These are phyloP conservation scores for Zalerion maritima DNA, from an alignment of 495 filamentous ascomycete species.

Conservation along the genomic window DNA sequence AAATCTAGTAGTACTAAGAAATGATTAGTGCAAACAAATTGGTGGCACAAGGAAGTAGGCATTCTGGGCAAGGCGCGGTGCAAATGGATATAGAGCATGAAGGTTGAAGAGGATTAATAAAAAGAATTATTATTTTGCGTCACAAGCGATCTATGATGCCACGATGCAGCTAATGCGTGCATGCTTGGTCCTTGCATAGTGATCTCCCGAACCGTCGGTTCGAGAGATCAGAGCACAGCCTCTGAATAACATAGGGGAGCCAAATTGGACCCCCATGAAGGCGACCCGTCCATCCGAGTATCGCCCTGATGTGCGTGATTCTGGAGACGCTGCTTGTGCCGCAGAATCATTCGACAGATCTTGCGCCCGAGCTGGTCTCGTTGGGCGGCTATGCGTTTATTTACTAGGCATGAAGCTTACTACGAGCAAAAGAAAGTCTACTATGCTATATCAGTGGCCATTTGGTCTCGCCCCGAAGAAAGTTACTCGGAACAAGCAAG, in stretches of 20 bases:
- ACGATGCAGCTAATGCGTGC: no score
- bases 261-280: constrained; percentile 8
- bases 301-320: constrained; percentile 3
- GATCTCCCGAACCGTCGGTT: no score
- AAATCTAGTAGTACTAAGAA: constrained; percentile 4
- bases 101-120: no score
- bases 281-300: constrained; percentile 6
- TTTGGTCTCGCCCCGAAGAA: constrained; percentile 9
- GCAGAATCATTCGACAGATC: constrained; percentile 2
- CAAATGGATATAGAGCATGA: no score
- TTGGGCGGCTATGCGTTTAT: not conserved
- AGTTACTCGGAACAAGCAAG: constrained; percentile 9
- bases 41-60: constrained; percentile 5
- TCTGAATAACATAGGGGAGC: constrained; percentile 8
- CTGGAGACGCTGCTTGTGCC: constrained; percentile 1
- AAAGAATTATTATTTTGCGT: no score
- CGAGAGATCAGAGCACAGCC: no score
- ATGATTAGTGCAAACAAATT: constrained; percentile 6
- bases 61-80: no score
- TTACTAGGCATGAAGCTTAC: no score
- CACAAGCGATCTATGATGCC: no score
- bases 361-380: constrained; percentile 1
- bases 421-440: constrained; percentile 6
- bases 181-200: no score
- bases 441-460: constrained; percentile 6